Conservation (phyloP, 306 rosid genomes). For the Cucurbita argyrosperma region DNA sequence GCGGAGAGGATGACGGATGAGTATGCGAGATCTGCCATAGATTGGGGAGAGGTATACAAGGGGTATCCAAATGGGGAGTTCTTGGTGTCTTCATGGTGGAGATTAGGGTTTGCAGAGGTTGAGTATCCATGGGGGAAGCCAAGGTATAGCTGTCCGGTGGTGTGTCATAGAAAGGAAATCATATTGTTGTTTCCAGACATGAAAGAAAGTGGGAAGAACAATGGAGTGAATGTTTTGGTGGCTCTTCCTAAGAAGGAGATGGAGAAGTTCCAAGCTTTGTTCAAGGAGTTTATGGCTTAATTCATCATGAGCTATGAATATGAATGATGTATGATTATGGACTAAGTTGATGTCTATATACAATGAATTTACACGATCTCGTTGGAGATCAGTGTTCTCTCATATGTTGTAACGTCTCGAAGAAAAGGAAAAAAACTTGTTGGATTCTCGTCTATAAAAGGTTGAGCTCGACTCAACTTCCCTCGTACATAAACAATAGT, state of each 20-base stretch:
- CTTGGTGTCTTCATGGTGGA: slow-evolving; percentile 76
- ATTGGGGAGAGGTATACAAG: slow-evolving; percentile 49
- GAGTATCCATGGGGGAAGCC: slow-evolving; percentile 83
- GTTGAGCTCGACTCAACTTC: too few species aligned
- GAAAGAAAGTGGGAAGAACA: slow-evolving; percentile 5
- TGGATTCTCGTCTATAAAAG: too few species aligned
- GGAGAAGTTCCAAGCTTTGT: slow-evolving; percentile 29
- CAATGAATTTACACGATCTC: too few species aligned
- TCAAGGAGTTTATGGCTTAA: slow-evolving; percentile 15
- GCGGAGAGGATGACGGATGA: neutral
- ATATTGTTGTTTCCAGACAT: slow-evolving; percentile 45
- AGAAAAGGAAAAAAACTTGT: too few species aligned
- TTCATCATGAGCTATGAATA: too few species aligned
- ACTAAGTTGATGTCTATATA: too few species aligned
- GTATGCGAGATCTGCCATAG: slow-evolving; percentile 47
- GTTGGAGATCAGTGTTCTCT: too few species aligned
- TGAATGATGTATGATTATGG: too few species aligned
- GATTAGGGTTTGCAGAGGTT: slow-evolving; percentile 55
- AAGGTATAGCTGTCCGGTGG: slow-evolving; percentile 51
- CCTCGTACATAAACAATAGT: too few species aligned
- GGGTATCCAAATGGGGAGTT: slow-evolving; percentile 68
- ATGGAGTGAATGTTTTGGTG: slow-evolving; percentile 33
- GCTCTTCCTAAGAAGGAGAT: slow-evolving; percentile 49
- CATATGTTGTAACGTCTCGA: too few species aligned
- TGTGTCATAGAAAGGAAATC: slow-evolving; percentile 43